Conservation (phyloP, 495 filamentous ascomycete species). For the Penicillium atrosanguineum region DNA sequence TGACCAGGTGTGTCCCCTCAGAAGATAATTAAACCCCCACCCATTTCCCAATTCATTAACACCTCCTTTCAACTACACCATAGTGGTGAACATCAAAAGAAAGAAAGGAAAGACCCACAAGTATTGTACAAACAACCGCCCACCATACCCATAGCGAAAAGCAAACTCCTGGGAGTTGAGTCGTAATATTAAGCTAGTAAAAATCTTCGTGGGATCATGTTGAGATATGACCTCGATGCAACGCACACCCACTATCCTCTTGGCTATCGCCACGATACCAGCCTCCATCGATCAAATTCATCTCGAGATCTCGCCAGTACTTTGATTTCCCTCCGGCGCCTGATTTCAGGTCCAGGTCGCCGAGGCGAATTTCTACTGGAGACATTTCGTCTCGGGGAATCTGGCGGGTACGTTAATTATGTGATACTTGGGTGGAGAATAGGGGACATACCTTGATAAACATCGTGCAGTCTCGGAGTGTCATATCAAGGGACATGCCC, state of each 20-base stretch:
- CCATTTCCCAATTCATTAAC: too few species aligned
- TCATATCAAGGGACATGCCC: slow-evolving; percentile 67
- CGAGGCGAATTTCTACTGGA: slow-evolving; percentile 69
- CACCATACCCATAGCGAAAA: not conserved
- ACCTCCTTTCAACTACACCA: too few species aligned
- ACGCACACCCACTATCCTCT: slow-evolving; percentile 31
- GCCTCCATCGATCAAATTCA: slow-evolving; percentile 60
- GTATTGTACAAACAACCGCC: not conserved
- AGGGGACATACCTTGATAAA: slow-evolving; percentile 60
- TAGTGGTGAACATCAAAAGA: not conserved
- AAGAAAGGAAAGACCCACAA: not conserved
- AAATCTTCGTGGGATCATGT: not conserved
- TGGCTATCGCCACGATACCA: slow-evolving; percentile 63
- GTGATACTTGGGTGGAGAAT: not conserved
- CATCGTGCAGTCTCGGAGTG: slow-evolving; percentile 81
- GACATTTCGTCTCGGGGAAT: slow-evolving; percentile 29
- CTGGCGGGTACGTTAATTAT: slow-evolving; percentile 8
- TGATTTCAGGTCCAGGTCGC: slow-evolving; percentile 88
- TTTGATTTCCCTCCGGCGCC: slow-evolving; percentile 59
- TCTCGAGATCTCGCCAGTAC: slow-evolving; percentile 72
- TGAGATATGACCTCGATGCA: slow-evolving; percentile 6
- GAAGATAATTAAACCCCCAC: too few species aligned
- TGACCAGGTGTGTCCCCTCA: too few species aligned
- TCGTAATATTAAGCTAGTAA: not conserved
- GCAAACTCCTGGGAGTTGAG: not conserved